Conservation (phyloP, 768 basidiomycete genomes). For the Lanmaoa rubissima region DNA sequence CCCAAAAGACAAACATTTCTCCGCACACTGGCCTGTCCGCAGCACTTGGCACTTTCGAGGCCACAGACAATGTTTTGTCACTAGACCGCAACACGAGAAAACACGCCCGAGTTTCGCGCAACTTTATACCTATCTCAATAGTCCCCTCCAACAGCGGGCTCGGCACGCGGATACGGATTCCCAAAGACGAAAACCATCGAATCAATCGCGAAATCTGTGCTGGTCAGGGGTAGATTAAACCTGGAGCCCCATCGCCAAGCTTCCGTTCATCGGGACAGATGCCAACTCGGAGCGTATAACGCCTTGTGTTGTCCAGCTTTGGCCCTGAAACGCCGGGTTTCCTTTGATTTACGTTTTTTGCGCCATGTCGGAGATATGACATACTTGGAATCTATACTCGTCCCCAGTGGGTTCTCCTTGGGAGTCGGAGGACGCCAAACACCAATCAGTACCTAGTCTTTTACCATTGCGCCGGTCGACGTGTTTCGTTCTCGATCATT, state of each 20-base stretch:
- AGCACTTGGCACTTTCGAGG: neutral
- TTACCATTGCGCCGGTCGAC: neutral
- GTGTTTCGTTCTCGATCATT: neutral
- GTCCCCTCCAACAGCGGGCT: too few species aligned
- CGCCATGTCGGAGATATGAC: neutral
- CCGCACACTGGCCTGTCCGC: neutral
- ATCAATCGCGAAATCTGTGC: neutral
- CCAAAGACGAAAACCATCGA: neutral
- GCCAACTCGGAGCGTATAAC: too few species aligned
- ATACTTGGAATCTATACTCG: neutral
- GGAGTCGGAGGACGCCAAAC: neutral
- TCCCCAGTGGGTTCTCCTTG: neutral
- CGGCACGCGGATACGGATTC: neutral
- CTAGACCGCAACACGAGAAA: neutral
- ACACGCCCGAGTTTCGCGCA: neutral
- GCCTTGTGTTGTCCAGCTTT: neutral
- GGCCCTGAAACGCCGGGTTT: constrained; percentile 9
- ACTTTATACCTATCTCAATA: neutral
- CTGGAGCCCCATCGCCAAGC: constrained; percentile 5
- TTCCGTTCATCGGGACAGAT: neutral
- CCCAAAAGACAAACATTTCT: neutral
- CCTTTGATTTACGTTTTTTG: constrained; percentile 26
- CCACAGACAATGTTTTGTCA: neutral
- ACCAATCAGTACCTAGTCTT: neutral
- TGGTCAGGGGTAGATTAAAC: neutral